Evolutionary conservation across 306 rosid genomes (phyloP), one percentile per base, ranked within the genome.

Genomic region (Trifolium fragiferum): DNA sequence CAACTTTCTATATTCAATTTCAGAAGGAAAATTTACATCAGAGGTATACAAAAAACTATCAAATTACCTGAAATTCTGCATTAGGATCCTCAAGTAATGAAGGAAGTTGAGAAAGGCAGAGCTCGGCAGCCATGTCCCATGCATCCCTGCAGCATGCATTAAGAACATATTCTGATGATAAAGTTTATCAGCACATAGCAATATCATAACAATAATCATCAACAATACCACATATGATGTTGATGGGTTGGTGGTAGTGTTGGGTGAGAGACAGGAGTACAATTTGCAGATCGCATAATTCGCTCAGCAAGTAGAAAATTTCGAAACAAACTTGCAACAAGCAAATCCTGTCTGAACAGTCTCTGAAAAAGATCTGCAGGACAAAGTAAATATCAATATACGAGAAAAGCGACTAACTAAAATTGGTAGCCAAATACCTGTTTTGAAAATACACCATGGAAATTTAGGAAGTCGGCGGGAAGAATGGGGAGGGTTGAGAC

Each of bases 91-190:
- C 92, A 33, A 90, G 86, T 85, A 95, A 81, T 20, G 86, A 82
- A 33, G 99, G 97, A 84, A 92, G 99, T 84, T 95, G 99, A 82
- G 99, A 85, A 60, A 95, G 99, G 86, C 98, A 95, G 57, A 95
- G 90, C 86, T 95, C 99, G 79, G 98, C 99, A 80, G 98, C 99
- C 99, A 95, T 95, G 86, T 95, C 99, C 99, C 99, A 95, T 14
- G 99, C 99, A 87, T 95, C 99, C 99, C 99, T 95, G 86, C 86
- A 83, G 76, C 66, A 57, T 57, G 47, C 53, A 77, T 25, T n/a
- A 72, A 50, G 32, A 70, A 76, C 60, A 77, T 25, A 37, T 47
- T 43, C 30, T 78, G 79, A 38, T 25, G 59, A 76, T 54, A 49
- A 57, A 67, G 76, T 65, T 68, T 53, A 19, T 54, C 50, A 71